Evolutionary conservation across 768 basidiomycete species (phyloP), one percentile per base, ranked within the genome.

Genomic region (Boletus patriciae): DNA sequence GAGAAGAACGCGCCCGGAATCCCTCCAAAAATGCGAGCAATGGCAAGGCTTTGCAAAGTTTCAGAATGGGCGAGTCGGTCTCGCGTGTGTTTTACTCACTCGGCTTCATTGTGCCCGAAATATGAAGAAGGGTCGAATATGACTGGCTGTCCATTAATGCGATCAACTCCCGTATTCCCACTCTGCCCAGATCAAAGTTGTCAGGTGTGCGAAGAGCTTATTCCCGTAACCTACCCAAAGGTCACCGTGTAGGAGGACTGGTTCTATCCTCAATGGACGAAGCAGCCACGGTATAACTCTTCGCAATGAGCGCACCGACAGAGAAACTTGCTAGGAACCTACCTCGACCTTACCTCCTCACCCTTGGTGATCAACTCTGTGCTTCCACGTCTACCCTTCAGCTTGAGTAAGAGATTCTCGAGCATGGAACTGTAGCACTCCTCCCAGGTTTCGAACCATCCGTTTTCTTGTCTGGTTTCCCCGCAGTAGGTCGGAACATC

Each of bases 91-190:
- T 36, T 21, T 31, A 70, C 83, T 72, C 62, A 92, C 90, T 92
- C 90, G 15, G 86, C 85, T 73, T 92, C 90, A 57, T 86, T 86
- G 63, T 92, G 90, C 3, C 90, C 90, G 61, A 81, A 92, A 65
- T 84, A 88, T 5, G 87, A 88, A 3, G 89, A 84, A 3, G 90
- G 88, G 63, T 92, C 90, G 60, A 84, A 92, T 41, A 92, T 85
- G 1, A 90, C 73, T 1, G 90, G 87, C 51, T 83, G 69, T 6
- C 80, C 81, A 7, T 77, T 83, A 23, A 55, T 51, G 37, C 64
- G 67, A 57, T 89, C 85, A 23, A 80, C 75, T 9, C 90, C 89
- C 4, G 78, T 83, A 66, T 91, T 92, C 8, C 90, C 89, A 55
- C 85, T 88, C 90, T 90, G 21, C 25, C 31, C 31, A 40, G 33